Evolutionary conservation across 2,329 filamentous ascomycete species (phyloP).

Genomic region (Cladophialophora bantiana): DNA sequence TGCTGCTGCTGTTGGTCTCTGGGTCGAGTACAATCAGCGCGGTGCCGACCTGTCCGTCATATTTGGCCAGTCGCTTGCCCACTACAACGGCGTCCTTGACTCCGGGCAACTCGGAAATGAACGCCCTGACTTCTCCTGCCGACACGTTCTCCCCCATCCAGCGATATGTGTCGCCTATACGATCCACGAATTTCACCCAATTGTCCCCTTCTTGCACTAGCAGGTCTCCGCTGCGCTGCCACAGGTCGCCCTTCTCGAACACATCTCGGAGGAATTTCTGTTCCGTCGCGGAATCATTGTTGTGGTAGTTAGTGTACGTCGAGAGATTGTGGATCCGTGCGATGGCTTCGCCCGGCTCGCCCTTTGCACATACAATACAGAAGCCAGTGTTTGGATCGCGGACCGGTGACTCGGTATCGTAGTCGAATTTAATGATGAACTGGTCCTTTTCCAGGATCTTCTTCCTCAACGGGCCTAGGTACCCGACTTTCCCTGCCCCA

Average conservation of each 20-base stretch:
- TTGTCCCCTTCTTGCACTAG: slow-evolving; percentile 74
- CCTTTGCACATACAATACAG: slow-evolving; percentile 66
- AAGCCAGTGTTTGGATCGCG: slow-evolving; percentile 73
- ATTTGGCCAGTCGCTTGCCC: slow-evolving; percentile 59
- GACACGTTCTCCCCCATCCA: slow-evolving; percentile 81
- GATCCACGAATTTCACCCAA: slow-evolving; percentile 77
- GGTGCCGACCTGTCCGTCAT: slow-evolving; percentile 58
- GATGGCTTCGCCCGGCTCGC: slow-evolving; percentile 77
- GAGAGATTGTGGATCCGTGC: slow-evolving; percentile 67
- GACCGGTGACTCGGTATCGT: slow-evolving; percentile 70
- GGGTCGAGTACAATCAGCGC: slow-evolving; percentile 54
- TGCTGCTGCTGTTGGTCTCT: slow-evolving; percentile 34
- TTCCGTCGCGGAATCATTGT: slow-evolving; percentile 72
- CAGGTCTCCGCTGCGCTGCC: slow-evolving; percentile 83
- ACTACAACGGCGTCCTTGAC: slow-evolving; percentile 85
- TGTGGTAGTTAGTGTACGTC: slow-evolving; percentile 82
- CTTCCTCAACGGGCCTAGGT: slow-evolving; percentile 50
- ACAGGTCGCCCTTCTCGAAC: slow-evolving; percentile 76
- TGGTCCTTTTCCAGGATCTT: slow-evolving; percentile 56
- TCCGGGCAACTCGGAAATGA: slow-evolving; percentile 68
- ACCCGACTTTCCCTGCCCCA: slow-evolving; percentile 58
- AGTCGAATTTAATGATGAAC: slow-evolving; percentile 71
- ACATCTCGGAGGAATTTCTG: slow-evolving; percentile 78
- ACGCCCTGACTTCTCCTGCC: slow-evolving; percentile 78
- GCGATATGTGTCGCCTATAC: slow-evolving; percentile 61